These are phyloP conservation scores for Oidium heveae DNA, from an alignment of 2,329 filamentous ascomycete genomes.

Conservation along the genomic window DNA sequence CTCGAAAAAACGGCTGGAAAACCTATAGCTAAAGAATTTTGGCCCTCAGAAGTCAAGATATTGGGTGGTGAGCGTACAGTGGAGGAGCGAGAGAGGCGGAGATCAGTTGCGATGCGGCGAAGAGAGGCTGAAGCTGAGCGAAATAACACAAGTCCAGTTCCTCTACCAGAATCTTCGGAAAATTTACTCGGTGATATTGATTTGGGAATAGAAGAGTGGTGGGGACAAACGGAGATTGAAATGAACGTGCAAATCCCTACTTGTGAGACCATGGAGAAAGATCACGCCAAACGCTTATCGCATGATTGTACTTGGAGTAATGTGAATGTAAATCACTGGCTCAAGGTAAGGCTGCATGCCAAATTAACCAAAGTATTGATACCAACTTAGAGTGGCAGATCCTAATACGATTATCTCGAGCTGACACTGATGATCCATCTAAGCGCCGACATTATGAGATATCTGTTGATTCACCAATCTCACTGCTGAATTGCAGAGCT, in stretches of 20 bases:
- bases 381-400: no score
- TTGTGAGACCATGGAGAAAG: slow-evolving; percentile 40
- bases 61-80: slow-evolving; percentile 41
- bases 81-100: slow-evolving; percentile 13
- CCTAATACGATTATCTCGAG: no score
- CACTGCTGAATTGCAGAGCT: no score
- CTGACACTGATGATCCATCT: no score
- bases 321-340: no score
- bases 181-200: slow-evolving; percentile 37
- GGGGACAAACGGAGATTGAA: slow-evolving; percentile 48
- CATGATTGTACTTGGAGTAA: slow-evolving; percentile 52
- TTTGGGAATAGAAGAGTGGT: slow-evolving; percentile 27
- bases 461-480: no score
- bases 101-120: slow-evolving; percentile 12
- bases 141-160: slow-evolving; percentile 19
- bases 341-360: no score
- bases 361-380: no score
- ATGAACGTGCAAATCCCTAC: slow-evolving; percentile 49
- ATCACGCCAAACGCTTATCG: slow-evolving; percentile 32
- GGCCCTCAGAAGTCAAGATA: slow-evolving; percentile 39
- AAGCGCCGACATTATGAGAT: no score
- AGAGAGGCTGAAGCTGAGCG: slow-evolving; percentile 26
- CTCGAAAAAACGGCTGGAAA: slow-evolving; percentile 47
- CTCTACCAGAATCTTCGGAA: slow-evolving; percentile 17
- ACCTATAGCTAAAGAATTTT: slow-evolving; percentile 34